A percentile compares a stretch with the other conserved stretches of the same genome.
Evolutionary conservation across 208 protist species (phyloP).

Genomic region (Trypanosoma melophagium): DNA sequence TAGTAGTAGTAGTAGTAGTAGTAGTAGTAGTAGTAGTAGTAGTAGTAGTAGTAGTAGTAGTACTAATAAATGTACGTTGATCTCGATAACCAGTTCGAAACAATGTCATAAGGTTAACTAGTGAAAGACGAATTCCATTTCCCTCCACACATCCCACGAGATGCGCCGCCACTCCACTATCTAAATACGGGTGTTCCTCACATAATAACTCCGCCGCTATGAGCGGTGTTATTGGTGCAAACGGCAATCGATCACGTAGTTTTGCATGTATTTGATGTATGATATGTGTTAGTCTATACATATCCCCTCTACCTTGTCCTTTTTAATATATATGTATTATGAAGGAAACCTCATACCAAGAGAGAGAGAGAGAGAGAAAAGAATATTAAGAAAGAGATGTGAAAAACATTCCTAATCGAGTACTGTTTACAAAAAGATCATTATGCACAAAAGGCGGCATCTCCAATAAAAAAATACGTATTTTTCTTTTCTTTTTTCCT

Average conservation of each 20-base stretch:
- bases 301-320: background rate
- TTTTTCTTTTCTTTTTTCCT: background rate
- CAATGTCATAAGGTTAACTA: background rate
- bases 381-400: too few species aligned
- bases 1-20: too few species aligned
- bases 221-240: slow-evolving; percentile 31
- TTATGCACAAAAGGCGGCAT: too few species aligned
- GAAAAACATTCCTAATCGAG: too few species aligned
- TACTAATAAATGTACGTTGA: background rate
- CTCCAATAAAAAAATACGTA: slow-evolving; percentile 20
- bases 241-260: slow-evolving; percentile 32
- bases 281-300: background rate
- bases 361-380: too few species aligned
- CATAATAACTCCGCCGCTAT: slow-evolving; percentile 29
- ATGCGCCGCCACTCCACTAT: slow-evolving; percentile 18
- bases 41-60: background rate
- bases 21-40: too few species aligned
- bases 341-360: background rate
- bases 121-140: slow-evolving; percentile 23
- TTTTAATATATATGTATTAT: slow-evolving; percentile 6
- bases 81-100: slow-evolving; percentile 16
- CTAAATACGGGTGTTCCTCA: slow-evolving; percentile 21
- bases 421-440: too few species aligned
- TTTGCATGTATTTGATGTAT: slow-evolving; percentile 8
- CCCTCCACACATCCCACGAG: slow-evolving; percentile 28